Conservation (phyloP, 2,329 filamentous ascomycete species). For the Venturia asperata region DNA sequence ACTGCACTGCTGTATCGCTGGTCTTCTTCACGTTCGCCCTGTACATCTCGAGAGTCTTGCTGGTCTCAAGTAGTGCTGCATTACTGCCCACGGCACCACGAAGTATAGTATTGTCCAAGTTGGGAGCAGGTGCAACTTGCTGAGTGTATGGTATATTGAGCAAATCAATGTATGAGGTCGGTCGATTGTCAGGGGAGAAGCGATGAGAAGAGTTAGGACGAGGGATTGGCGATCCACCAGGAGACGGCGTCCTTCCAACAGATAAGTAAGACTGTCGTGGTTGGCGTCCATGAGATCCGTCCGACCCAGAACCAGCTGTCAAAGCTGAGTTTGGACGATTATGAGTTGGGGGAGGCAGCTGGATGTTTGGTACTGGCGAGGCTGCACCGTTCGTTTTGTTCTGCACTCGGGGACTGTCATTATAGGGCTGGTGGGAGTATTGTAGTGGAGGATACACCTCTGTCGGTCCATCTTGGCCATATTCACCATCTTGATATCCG, state of each 20-base stretch:
- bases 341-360: conserved; percentile 18
- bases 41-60: conserved; percentile 97
- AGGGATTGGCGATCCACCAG: conserved; percentile 36
- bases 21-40: conserved; percentile 96
- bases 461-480: conserved; percentile 25
- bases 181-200: conserved; percentile 51
- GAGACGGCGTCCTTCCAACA: conserved; percentile 34
- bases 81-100: conserved; percentile 76
- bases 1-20: conserved; percentile 80
- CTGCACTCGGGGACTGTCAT: conserved; percentile 7
- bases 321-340: conserved; percentile 68
- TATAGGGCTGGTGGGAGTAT: conserved; percentile 42
- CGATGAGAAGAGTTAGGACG: conserved; percentile 47
- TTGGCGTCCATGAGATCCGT: conserved; percentile 51
- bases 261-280: conserved; percentile 34
- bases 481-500: conserved; percentile 16
- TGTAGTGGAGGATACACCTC: conserved; percentile 42
- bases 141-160: conserved; percentile 69
- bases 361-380: conserved; percentile 18
- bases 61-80: conserved; percentile 80
- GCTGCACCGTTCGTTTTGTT: conserved; percentile 6
- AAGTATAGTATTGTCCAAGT: conserved; percentile 74
- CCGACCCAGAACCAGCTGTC: conserved; percentile 64
- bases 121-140: conserved; percentile 56
- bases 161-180: conserved; percentile 55